Evolutionary conservation across 1,284 basidiomycete genomes (phyloP), one percentile per base, ranked within the genome.

Genomic region (Irpex sp.): DNA sequence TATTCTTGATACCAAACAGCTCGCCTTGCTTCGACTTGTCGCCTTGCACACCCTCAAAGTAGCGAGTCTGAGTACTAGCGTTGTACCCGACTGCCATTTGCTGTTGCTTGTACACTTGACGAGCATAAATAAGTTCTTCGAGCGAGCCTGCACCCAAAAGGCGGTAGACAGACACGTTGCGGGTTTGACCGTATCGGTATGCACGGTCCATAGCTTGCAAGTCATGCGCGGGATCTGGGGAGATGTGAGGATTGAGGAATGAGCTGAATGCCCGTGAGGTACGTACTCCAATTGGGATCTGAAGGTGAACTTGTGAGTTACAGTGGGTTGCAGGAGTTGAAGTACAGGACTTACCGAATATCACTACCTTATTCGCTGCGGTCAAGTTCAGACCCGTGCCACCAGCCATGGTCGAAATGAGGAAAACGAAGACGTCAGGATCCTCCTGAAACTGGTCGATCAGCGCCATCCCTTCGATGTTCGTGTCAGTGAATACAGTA

Each of bases 261-360:
- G 1, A 28, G 19, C 2, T 12, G 12, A 35, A 54, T 28, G 35
- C 6, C 1, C 12, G 49, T 3, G 5, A 2, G 42, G 21, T 14
- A 75, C 87, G 67, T 72, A 90, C 90, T 94, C 92, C 92, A 94
- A 64, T 92, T 92, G 5, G 93, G 93, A 77, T 94, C 91, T 90
- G 62, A 9, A 18, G 2, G n/a, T n/a, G 2, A 18, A 4, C 8
- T 56, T 58, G n/a, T 58, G 28, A 49, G 42, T 37, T 53, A 37
- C 21, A 16, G 16, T 19, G 19, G 56, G 54, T 19, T 39, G 51
- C 3, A 2, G 16, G 2, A 58, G 52, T 45, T 7, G 2, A 10
- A 19, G 3, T 7, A 12, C 45, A 48, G 6, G 8, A 71, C 83
- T 67, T 62, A 88, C 89, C 91, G 70, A 94, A 93, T 56, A 94